phyloP scores from a whole-genome alignment of 768 basidiomycete genomes.

The Psilocybe cyanescens region DNA sequence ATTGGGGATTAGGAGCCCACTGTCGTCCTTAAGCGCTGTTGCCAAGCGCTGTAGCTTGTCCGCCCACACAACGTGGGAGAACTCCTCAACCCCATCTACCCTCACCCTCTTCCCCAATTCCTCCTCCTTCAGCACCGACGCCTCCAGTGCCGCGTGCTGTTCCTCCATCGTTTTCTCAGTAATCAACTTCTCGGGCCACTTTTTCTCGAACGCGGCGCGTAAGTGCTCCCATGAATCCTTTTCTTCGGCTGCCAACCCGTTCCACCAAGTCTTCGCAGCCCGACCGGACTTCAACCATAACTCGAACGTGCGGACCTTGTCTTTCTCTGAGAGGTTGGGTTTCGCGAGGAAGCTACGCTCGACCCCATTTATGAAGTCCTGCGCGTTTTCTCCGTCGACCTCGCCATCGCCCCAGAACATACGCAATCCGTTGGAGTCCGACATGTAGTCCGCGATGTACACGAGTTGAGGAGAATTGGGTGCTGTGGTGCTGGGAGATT shows the following conservation, averaged over 20 bases:
- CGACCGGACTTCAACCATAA: slow-evolving; percentile 13
- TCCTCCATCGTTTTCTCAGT: slow-evolving; percentile 16
- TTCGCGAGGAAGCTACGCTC: slow-evolving; percentile 7
- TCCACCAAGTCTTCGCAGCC: slow-evolving; percentile 17
- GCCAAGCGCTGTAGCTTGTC: slow-evolving; percentile 22
- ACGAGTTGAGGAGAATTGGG: too few species aligned
- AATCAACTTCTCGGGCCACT: slow-evolving; percentile 18
- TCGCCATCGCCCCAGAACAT: slow-evolving; percentile 2
- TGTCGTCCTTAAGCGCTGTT: slow-evolving; percentile 12
- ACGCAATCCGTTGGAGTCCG: not conserved
- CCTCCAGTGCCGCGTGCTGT: slow-evolving; percentile 9
- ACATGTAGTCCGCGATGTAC: not conserved
- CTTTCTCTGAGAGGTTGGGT: not conserved
- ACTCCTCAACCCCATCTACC: slow-evolving; percentile 19
- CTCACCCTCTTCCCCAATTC: slow-evolving; percentile 16
- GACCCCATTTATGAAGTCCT: slow-evolving; percentile 23
- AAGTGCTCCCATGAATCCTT: slow-evolving; percentile 12
- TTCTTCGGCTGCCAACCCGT: not conserved
- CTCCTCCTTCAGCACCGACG: slow-evolving; percentile 4
- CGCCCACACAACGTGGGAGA: slow-evolving; percentile 26
- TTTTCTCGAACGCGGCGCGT: slow-evolving; percentile 12
- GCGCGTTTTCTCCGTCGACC: slow-evolving; percentile 10
- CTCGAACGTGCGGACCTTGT: slow-evolving; percentile 11
- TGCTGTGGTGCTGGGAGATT: too few species aligned
- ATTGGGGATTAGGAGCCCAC: slow-evolving; percentile 13